phyloP scores from a whole-genome alignment of 441 rosid genomes.

The Jatropha multifida region DNA sequence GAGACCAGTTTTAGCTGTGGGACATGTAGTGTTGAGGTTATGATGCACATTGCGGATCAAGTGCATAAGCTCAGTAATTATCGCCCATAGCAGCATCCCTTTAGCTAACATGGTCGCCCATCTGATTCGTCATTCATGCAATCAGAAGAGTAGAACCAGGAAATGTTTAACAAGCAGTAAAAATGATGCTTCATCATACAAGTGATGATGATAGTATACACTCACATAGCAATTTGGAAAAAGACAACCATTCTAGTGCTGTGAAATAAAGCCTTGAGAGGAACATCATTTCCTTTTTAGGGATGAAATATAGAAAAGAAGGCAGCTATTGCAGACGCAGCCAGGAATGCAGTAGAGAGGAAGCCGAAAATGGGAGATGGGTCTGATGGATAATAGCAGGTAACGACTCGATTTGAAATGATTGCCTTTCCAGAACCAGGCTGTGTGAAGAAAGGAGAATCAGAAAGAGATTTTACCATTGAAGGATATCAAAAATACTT shows the following conservation, averaged over 20 bases:
- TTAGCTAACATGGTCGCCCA: conserved; percentile 50
- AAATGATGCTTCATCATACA: too few species aligned
- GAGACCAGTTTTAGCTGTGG: conserved; percentile 78
- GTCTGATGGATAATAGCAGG: not conserved
- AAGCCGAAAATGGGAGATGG: not conserved
- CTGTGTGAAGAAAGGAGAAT: not conserved
- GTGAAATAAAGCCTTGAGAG: conserved; percentile 52
- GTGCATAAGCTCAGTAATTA: conserved; percentile 65
- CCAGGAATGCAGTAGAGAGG: conserved; percentile 47
- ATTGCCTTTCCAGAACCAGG: not conserved
- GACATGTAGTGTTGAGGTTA: conserved; percentile 32
- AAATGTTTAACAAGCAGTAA: too few species aligned
- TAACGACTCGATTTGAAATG: not conserved
- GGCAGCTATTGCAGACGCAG: conserved; percentile 46
- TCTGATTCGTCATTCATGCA: conserved; percentile 23
- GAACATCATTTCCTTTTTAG: conserved; percentile 66
- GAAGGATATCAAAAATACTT: too few species aligned
- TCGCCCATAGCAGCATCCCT: conserved; percentile 63
- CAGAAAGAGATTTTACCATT: not conserved
- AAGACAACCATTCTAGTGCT: conserved; percentile 26
- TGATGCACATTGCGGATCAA: conserved; percentile 21
- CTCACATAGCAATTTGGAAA: not conserved
- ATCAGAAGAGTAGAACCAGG: not conserved
- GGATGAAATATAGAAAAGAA: conserved; percentile 59
- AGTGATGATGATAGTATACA: too few species aligned